phyloP scores from a whole-genome alignment of 352 stramenopile species.

The Globisporangium cederbergense region DNA sequence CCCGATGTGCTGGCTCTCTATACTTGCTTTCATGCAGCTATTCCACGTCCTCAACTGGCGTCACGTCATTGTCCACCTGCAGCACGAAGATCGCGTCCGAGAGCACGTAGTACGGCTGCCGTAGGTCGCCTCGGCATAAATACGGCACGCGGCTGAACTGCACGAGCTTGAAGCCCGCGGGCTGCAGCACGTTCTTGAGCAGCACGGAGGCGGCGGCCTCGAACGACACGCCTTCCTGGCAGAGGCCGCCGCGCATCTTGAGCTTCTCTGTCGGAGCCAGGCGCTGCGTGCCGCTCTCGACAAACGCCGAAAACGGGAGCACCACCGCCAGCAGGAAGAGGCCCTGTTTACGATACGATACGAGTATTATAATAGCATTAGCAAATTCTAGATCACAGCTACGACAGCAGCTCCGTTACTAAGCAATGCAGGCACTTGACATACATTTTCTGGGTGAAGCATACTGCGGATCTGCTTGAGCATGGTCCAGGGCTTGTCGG shows the following conservation, averaged over 20 bases:
- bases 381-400: no score
- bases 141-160: slow-evolving; percentile 83
- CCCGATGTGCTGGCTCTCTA: background rate
- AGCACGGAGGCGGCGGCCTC: slow-evolving; percentile 59
- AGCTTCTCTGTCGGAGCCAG: slow-evolving; percentile 57
- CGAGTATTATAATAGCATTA: background rate
- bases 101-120: slow-evolving; percentile 80
- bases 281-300: slow-evolving; percentile 72
- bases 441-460: slow-evolving; percentile 61
- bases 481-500: slow-evolving; percentile 79
- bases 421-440: background rate
- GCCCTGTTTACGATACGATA: slow-evolving; percentile 26
- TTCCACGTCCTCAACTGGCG: background rate
- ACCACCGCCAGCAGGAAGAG: slow-evolving; percentile 79
- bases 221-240: slow-evolving; percentile 57
- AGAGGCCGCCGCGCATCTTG: slow-evolving; percentile 65
- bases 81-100: slow-evolving; percentile 85
- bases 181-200: slow-evolving; percentile 60
- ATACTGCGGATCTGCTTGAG: slow-evolving; percentile 70
- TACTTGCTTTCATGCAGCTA: background rate
- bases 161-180: slow-evolving; percentile 73
- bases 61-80: slow-evolving; percentile 36
- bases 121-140: slow-evolving; percentile 73
- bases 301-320: slow-evolving; percentile 76
- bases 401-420: no score